Percentiles rank a stretch among this genome's conserved stretches.
phyloP scores from a whole-genome alignment of 768 basidiomycete species.

The Kwoniella sp. region DNA sequence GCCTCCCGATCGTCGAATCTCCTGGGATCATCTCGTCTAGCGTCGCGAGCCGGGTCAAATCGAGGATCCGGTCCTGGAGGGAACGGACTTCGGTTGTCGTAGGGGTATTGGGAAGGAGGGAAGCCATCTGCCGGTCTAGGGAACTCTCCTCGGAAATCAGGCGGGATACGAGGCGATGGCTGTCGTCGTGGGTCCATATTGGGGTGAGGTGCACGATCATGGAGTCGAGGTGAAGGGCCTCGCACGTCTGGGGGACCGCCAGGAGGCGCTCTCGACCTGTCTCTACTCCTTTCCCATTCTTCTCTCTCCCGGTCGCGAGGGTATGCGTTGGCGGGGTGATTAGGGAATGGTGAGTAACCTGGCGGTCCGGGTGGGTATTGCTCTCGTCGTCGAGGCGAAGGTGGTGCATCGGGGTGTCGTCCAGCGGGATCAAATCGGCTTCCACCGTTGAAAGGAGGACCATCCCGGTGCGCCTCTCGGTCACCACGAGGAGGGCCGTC shows the following conservation, averaged over 20 bases:
- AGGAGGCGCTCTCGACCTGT: constrained; percentile 58
- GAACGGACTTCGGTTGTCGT: constrained; percentile 58
- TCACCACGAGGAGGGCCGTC: constrained; percentile 24
- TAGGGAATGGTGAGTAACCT: constrained; percentile 27
- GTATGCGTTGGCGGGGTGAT: constrained; percentile 11
- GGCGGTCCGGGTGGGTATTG: constrained; percentile 23
- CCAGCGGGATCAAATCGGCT: constrained; percentile 32
- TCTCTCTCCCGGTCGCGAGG: constrained; percentile 38
- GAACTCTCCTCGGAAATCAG: constrained; percentile 19
- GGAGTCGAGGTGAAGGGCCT: constrained; percentile 38
- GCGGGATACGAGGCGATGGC: constrained; percentile 31
- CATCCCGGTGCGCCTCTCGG: constrained; percentile 19
- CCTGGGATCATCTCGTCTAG: constrained; percentile 33
- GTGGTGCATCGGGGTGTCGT: constrained; percentile 38
- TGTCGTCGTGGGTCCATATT: constrained; percentile 24
- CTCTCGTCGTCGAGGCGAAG: constrained; percentile 43
- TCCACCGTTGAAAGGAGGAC: constrained; percentile 16
- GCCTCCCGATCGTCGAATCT: constrained; percentile 21
- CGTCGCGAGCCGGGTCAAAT: constrained; percentile 29
- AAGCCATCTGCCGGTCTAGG: constrained; percentile 10
- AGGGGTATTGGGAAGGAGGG: constrained; percentile 16
- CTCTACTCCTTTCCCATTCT: constrained; percentile 60
- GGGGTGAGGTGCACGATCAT: constrained; percentile 61
- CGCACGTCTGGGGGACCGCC: constrained; percentile 25
- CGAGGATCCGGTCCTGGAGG: constrained; percentile 55